Evolutionary conservation across 192 early-diverging fungal genomes (phyloP).

Genomic region (Podila minutissima): DNA sequence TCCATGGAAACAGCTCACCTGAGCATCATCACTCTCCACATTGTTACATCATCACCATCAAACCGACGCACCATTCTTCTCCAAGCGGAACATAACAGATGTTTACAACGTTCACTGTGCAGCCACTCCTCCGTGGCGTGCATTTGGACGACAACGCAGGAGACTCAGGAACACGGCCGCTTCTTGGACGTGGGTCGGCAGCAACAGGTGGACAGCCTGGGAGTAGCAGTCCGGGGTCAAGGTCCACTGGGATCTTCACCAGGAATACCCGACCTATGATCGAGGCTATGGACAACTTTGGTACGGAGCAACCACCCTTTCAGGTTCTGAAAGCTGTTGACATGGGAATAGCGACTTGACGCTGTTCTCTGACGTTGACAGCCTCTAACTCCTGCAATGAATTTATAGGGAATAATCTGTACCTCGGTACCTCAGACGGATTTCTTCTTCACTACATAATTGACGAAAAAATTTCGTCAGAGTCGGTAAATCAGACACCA

Average conservation of each 20-base stretch:
- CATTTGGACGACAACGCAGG: slow-evolving; percentile 51
- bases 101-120: slow-evolving; percentile 61
- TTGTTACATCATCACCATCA: not conserved
- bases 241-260: slow-evolving; percentile 45
- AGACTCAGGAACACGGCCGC: slow-evolving; percentile 23
- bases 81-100: slow-evolving; percentile 1
- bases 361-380: not conserved
- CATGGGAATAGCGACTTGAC: not conserved
- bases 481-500: slow-evolving; percentile 33
- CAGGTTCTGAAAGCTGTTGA: not conserved
- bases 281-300: slow-evolving; percentile 51
- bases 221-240: slow-evolving; percentile 14
- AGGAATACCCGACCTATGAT: slow-evolving; percentile 27
- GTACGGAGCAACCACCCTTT: not conserved
- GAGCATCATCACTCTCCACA: not conserved
- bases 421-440: slow-evolving; percentile 82
- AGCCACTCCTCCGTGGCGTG: slow-evolving; percentile 55
- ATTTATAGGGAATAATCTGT: slow-evolving; percentile 72
- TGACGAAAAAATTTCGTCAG: slow-evolving; percentile 54
- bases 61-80: not conserved
- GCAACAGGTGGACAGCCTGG: slow-evolving; percentile 14
- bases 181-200: slow-evolving; percentile 27
- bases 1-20: no score
- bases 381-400: not conserved
- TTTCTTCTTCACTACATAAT: slow-evolving; percentile 72